Base-by-base conservation (phyloP, 768 basidiomycete genomes). In the Pleurotus djamor region DNA sequence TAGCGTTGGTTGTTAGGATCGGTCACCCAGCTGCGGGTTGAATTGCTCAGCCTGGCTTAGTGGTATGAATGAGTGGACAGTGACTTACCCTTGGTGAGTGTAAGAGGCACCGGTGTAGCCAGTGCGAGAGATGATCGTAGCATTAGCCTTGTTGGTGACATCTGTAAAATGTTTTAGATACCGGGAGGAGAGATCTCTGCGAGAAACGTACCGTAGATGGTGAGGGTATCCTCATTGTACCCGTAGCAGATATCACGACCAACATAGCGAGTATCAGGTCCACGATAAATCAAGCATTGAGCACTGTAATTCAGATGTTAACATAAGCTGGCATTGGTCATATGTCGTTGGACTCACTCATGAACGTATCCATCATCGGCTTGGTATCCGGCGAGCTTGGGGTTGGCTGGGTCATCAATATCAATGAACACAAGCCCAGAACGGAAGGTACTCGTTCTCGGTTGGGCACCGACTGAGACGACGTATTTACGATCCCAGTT, bases 351-450 rank as follows among this genome's bases (percentile, higher is more conserved):
- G 21, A 28, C 38, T 41, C 4, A 54, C 52, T 71, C 70, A 48
- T 71, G 70, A 12, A 71, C 70, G 48, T 71, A 71, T 44, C 70
- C 70, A 55, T 71, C 70, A n/a, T 66, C 65, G n/a, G 48, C 61
- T 28, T 65, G 64, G 50, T 57, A 67, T 4, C 70, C 70, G 16
- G 56, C 60, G 10, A 61, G 48, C 43, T 61, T 65, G 1, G 70
- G 70, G 32, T 66, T 67, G 1, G 65, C 48, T 9, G 69, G 69
- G 51, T 71, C 67, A 12, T 61, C 60, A 9, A 70, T 58, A 43
- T 71, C 70, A n/a, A 71, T 64, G 64, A 71, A 70, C 54, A 71
- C 66, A 52, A 71, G 59, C 9, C 70, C 70, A 4, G 65, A 48
- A 52, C 57, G 60, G 52, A 64, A 71, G 28, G 58, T 48, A 50